Evolutionary conservation across 371 early-diverging fungal genomes (phyloP).

Genomic region (Mortierella sp.): DNA sequence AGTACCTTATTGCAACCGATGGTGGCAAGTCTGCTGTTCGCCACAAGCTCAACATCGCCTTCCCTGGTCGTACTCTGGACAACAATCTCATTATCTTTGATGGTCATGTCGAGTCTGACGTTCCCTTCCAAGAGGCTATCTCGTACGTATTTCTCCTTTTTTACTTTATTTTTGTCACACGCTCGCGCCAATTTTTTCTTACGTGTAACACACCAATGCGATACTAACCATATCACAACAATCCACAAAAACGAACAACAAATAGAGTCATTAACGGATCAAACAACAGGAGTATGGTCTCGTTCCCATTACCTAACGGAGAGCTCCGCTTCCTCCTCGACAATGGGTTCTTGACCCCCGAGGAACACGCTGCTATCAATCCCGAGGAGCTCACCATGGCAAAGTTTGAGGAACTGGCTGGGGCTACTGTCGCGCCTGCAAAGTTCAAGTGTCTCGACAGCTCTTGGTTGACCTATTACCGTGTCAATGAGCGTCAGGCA

Average conservation of each 20-base stretch:
- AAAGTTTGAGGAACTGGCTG: constrained; percentile 7
- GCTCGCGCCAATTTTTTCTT: not conserved
- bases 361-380: constrained; percentile 29
- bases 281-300: constrained; percentile 19
- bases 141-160: constrained; percentile 31
- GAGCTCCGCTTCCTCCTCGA: constrained; percentile 36
- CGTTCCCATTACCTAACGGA: constrained; percentile 32
- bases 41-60: constrained; percentile 50
- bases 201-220: not conserved
- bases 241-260: not conserved
- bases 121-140: constrained; percentile 22
- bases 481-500: constrained; percentile 50
- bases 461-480: constrained; percentile 40
- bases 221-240: not conserved
- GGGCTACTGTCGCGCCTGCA: constrained; percentile 16
- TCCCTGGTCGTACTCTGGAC: constrained; percentile 51
- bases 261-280: constrained; percentile 23
- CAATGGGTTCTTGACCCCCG: constrained; percentile 35
- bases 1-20: constrained; percentile 59
- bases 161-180: not conserved
- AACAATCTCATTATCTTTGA: constrained; percentile 41
- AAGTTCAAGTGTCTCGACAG: constrained; percentile 24
- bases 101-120: constrained; percentile 39
- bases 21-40: constrained; percentile 58
- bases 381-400: constrained; percentile 25